Evolutionary conservation across 345 rosid genomes (phyloP).

Genomic region (Euphorbia pulcherrima): DNA sequence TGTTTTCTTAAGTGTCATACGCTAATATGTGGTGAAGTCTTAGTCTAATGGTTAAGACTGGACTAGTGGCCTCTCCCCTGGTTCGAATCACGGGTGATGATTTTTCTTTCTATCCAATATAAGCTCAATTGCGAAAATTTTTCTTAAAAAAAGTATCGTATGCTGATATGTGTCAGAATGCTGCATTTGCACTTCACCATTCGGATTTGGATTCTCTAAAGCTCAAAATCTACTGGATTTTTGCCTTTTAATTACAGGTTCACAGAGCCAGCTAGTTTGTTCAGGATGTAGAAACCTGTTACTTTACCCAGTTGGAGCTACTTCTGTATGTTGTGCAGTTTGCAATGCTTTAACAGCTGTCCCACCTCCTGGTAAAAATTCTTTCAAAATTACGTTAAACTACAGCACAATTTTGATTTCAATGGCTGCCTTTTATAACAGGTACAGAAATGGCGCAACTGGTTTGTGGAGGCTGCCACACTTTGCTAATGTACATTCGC

Average conservation of each 20-base stretch:
- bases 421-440: conserved; percentile 33
- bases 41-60: no score
- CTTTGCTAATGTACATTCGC: conserved; percentile 88
- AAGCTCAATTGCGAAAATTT: no score
- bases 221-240: no score
- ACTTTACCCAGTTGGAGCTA: conserved; percentile 89
- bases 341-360: conserved; percentile 97
- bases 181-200: no score
- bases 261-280: conserved; percentile 89
- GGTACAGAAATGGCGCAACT: conserved; percentile 98
- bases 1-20: no score
- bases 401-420: not conserved
- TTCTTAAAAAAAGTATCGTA: no score
- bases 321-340: conserved; percentile 96
- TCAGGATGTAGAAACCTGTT: conserved; percentile 92
- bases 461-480: conserved; percentile 98
- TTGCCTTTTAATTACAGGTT: conserved; percentile 29
- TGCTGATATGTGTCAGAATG: no score
- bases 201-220: no score
- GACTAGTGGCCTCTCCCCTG: no score
- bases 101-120: no score
- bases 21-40: no score
- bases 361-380: conserved; percentile 66
- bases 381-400: not conserved
- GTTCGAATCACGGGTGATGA: no score